Evolutionary conservation across 306 rosid genomes (phyloP).

Genomic region (Styphnolobium japonicum): DNA sequence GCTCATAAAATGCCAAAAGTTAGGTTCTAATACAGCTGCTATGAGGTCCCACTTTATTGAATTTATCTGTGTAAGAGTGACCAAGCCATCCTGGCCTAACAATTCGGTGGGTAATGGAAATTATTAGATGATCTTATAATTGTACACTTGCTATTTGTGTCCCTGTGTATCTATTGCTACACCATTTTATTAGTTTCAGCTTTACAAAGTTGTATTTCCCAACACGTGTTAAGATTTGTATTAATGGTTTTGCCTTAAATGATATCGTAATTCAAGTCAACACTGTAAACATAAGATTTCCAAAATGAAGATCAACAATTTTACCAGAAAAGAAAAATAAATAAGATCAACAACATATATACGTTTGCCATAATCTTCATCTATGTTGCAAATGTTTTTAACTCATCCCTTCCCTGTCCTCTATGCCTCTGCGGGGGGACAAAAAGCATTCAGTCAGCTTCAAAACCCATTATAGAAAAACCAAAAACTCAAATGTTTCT

Average conservation of each 20-base stretch:
- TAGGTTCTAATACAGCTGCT: slow-evolving; percentile 59
- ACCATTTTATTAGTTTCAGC: not conserved
- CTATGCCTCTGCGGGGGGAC: not conserved
- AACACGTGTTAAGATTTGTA: not conserved
- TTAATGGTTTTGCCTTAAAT: not conserved
- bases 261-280: not conserved
- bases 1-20: slow-evolving; percentile 38
- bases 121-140: not conserved
- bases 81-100: slow-evolving; percentile 49
- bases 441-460: slow-evolving; percentile 12
- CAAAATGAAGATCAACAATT: not conserved
- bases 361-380: not conserved
- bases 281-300: not conserved
- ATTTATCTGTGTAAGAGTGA: slow-evolving; percentile 23
- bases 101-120: slow-evolving; percentile 38
- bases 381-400: not conserved
- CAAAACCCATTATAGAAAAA: not conserved
- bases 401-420: not conserved
- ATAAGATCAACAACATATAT: not conserved
- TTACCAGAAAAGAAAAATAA: too few species aligned
- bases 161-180: not conserved
- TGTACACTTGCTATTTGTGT: slow-evolving; percentile 11
- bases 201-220: not conserved
- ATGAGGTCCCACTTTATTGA: slow-evolving; percentile 49
- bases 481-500: not conserved